These are phyloP conservation scores for Lactarius evosmus DNA, from an alignment of 768 basidiomycete genomes.

Conservation along the genomic window DNA sequence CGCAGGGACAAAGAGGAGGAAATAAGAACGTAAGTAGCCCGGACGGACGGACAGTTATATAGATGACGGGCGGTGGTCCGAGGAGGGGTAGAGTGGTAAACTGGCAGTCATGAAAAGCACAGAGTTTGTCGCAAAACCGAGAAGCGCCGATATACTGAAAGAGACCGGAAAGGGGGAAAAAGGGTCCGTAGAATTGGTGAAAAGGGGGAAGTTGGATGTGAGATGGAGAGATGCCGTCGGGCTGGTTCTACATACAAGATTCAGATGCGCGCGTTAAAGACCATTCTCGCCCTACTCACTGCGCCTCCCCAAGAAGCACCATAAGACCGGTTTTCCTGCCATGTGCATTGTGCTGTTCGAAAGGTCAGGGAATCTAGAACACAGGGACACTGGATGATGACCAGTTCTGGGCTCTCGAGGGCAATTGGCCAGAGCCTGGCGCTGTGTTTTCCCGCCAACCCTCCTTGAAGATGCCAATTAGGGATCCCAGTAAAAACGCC, in stretches of 20 bases:
- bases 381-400: background rate
- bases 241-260: background rate
- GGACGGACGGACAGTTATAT: slow-evolving; percentile 27
- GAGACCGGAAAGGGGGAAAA: slow-evolving; percentile 33
- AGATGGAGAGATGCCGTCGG: slow-evolving; percentile 12
- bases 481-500: slow-evolving; percentile 20
- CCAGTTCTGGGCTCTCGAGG: slow-evolving; percentile 15
- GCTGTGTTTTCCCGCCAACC: slow-evolving; percentile 1
- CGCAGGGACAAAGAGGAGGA: slow-evolving; percentile 6
- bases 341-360: slow-evolving; percentile 14
- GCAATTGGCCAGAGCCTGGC: slow-evolving; percentile 7
- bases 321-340: slow-evolving; percentile 2
- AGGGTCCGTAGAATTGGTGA: slow-evolving; percentile 32
- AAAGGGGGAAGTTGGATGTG: background rate
- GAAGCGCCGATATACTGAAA: slow-evolving; percentile 28
- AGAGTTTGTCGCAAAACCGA: slow-evolving; percentile 28
- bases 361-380: slow-evolving; percentile 15
- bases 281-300: background rate
- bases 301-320: too few species aligned
- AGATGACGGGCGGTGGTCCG: slow-evolving; percentile 22
- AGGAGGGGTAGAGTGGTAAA: slow-evolving; percentile 23
- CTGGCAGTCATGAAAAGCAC: slow-evolving; percentile 32
- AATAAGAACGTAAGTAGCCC: slow-evolving; percentile 19
- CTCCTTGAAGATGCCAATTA: slow-evolving; percentile 17
- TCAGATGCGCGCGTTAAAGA: slow-evolving; percentile 1